Conservation (phyloP, 768 basidiomycete genomes). For the Boletus rex-veris region DNA sequence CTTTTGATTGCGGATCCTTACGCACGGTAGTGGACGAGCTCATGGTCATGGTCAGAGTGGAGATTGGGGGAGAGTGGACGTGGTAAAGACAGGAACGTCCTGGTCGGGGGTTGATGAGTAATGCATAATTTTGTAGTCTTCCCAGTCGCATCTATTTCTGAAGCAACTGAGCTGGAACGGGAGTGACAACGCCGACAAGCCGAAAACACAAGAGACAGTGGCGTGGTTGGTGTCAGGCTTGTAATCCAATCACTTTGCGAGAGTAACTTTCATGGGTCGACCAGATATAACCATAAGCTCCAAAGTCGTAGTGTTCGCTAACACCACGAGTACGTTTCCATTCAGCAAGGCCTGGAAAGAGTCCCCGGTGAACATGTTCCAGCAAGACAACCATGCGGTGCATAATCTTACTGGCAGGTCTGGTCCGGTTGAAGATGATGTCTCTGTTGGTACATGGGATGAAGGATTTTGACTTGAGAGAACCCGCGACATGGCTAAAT, state of each 20-base stretch:
- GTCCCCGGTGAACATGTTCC: not conserved
- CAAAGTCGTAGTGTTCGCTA: no score
- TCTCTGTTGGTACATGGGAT: no score
- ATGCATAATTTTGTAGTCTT: no score
- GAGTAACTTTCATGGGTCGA: no score
- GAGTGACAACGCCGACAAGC: slow-evolving; percentile 3
- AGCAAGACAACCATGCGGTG: not conserved
- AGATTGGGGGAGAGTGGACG: not conserved
- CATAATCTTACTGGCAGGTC: no score
- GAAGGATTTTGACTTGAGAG: not conserved
- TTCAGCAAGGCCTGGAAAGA: not conserved
- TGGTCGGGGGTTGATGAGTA: not conserved
- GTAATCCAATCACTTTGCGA: no score
- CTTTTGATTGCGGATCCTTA: slow-evolving; percentile 2
- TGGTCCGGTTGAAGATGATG: no score
- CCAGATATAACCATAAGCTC: no score
- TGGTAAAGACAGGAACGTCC: not conserved
- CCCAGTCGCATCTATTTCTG: slow-evolving; percentile 14
- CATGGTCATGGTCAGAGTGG: slow-evolving; percentile 12
- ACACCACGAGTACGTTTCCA: no score
- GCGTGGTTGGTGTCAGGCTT: no score
- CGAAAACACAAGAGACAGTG: not conserved
- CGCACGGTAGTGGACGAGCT: not conserved
- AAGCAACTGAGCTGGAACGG: not conserved
- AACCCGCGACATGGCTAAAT: slow-evolving; percentile 16